Conservation (phyloP, 23 red algal genomes). For the Gracilaria domingensis region DNA sequence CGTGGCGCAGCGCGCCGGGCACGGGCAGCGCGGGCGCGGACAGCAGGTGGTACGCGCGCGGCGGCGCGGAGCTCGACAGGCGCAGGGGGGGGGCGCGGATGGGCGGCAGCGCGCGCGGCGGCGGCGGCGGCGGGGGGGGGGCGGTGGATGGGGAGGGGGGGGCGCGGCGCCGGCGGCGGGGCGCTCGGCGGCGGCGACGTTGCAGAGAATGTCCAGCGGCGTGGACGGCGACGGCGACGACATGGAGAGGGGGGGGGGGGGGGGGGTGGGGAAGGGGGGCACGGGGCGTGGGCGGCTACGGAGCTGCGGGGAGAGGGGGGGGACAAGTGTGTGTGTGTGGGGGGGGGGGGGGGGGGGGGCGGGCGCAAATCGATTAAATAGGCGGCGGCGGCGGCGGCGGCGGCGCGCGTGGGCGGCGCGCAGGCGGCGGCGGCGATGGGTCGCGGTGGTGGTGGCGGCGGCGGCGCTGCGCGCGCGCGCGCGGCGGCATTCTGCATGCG, state of each 20-base stretch:
- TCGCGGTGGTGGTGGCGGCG: too few relatives aligned
- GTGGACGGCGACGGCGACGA: constrained; percentile 28
- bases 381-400: constrained; percentile 1
- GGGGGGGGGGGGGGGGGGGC: neutral
- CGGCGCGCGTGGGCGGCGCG: neutral
- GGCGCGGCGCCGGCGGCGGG: neutral
- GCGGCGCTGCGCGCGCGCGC: too few relatives aligned
- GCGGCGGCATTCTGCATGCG: too few relatives aligned
- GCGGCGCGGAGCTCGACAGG: constrained; percentile 21
- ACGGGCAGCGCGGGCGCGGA: constrained; percentile 20
- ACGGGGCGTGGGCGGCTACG: neutral
- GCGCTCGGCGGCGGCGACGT: constrained; percentile 61
- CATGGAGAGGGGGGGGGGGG: neutral
- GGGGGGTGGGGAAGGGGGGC: neutral
- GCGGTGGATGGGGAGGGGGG: neutral
- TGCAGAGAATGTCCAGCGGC: constrained; percentile 60
- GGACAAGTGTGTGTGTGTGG: too few relatives aligned
- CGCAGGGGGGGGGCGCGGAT: constrained; percentile 24
- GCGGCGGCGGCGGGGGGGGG: neutral
- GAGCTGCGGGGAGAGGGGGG: neutral
- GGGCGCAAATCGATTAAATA: neutral
- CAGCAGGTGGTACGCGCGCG: neutral
- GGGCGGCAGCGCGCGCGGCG: neutral
- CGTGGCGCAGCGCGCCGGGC: constrained; percentile 13
- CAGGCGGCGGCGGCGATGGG: neutral